phyloP scores from a whole-genome alignment of 176 grass and related monocot species.

The Aegilops longissima region DNA sequence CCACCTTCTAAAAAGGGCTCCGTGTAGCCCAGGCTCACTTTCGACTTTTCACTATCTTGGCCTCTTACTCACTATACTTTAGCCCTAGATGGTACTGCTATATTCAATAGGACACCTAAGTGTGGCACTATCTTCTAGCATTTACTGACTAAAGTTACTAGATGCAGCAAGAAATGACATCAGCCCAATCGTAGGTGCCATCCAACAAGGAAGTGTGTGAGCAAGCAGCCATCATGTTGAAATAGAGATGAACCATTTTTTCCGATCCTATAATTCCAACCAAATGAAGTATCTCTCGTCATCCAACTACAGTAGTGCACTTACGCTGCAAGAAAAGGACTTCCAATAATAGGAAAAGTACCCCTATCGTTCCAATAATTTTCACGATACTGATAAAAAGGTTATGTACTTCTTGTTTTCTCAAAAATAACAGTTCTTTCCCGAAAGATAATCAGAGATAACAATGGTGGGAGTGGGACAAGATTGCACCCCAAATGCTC shows the following conservation, averaged over 20 bases:
- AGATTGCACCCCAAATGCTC: conserved; percentile 12
- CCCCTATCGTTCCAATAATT: conserved; percentile 8
- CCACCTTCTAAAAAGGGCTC: not conserved
- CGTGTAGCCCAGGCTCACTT: not conserved
- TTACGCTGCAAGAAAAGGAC: conserved; percentile 19
- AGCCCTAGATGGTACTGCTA: not conserved
- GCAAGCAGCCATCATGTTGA: conserved; percentile 27
- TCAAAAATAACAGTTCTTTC: conserved; percentile 13
- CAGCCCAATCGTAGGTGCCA: not conserved
- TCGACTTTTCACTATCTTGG: not conserved
- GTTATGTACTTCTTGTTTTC: not conserved
- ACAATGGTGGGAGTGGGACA: conserved; percentile 18
- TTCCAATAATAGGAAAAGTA: conserved; percentile 13
- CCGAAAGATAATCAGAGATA: conserved; percentile 21
- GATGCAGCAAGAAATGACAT: not conserved
- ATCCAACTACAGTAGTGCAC: conserved; percentile 2
- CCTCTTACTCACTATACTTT: not conserved
- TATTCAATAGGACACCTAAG: not conserved
- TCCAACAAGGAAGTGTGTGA: not conserved
- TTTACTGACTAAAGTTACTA: conserved; percentile 15
- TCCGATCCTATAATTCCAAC: not conserved
- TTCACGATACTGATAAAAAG: conserved; percentile 6
- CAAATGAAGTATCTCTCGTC: not conserved
- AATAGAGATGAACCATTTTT: not conserved
- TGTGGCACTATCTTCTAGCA: not conserved